Base-by-base conservation (phyloP, 1,284 basidiomycete species). In the Omphalotus olearius region DNA sequence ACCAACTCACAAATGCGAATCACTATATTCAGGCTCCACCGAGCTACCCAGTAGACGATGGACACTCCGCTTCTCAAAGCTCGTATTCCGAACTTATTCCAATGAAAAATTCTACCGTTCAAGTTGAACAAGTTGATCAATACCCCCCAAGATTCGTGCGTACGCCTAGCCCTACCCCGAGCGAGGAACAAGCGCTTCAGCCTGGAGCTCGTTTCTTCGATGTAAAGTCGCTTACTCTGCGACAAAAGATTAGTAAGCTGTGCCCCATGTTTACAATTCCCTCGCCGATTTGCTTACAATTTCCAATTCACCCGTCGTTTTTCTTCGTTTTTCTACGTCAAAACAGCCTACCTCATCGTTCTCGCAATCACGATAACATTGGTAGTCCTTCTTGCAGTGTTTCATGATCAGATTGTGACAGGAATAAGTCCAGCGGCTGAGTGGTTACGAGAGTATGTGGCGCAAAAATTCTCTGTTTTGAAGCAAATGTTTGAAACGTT, bases 351-450 rank as follows among this genome's bases (percentile, higher is more conserved):
- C 23, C 23, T 23, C 23, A 23, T 23, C 5, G 23, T 23, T 23
- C 3, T 2, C 23, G 23, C 3, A 23, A 36, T 80, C 20, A 61
- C 73, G 52, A 28, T 43, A 7, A 26, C 33, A 3, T 13, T 50
- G 7, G 25, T 33, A 6, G 40, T 36, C 20, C n/a, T 40, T 23
- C 20, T 52, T 36, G 20, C 9, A 0, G 35, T 46, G 20, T 35
- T 30, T 37, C 40, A 45, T 28, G 39, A 50, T 16, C 7, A 50
- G 13, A 50, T 50, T 9, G 35, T 50, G 6, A 43, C 18, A 6
- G 39, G 17, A 6, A 26, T 50, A 25, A 43, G 33, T 14, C 49
- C 49, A 23, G 41, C 42, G 3, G 43, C 40, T 14, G 23, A 44
- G 13, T 50, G 49, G 49, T 16, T 25, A 6, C 41, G 43, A 13